A percentile compares a stretch with the other conserved stretches of the same genome.
These are phyloP conservation scores for Phanerochaete carnosa DNA, from an alignment of 768 basidiomycete genomes.

Conservation along the genomic window DNA sequence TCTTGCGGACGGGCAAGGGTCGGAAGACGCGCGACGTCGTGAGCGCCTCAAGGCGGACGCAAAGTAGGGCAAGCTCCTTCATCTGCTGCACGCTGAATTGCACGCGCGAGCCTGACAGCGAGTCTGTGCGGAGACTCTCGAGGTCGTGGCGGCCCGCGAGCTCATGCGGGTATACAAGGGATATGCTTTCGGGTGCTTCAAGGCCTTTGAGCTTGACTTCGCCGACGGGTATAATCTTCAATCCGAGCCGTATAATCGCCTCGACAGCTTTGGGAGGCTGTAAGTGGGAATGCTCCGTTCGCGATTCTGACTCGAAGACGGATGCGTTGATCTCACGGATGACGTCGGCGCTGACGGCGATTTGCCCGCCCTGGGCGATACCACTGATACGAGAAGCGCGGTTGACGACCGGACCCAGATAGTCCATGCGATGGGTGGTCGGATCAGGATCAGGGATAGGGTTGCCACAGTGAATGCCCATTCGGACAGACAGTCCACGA, in stretches of 20 bases:
- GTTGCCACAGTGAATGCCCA: slow-evolving; percentile 93
- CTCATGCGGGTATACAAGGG: slow-evolving; percentile 76
- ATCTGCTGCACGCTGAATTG: slow-evolving; percentile 74
- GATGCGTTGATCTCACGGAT: slow-evolving; percentile 73
- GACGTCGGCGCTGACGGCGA: slow-evolving; percentile 87
- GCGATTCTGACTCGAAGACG: slow-evolving; percentile 45
- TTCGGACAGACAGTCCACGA: slow-evolving; percentile 89
- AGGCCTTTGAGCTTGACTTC: slow-evolving; percentile 93
- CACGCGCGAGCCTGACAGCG: slow-evolving; percentile 46
- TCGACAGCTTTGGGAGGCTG: slow-evolving; percentile 65
- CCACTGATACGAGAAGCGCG: slow-evolving; percentile 75
- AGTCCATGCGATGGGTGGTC: slow-evolving; percentile 82
- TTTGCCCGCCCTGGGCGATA: slow-evolving; percentile 87
- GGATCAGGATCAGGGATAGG: slow-evolving; percentile 87
- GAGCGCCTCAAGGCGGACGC: slow-evolving; percentile 78
- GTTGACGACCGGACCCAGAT: slow-evolving; percentile 96
- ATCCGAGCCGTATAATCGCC: slow-evolving; percentile 68
- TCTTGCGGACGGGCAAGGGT: slow-evolving; percentile 38
- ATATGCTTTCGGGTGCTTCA: slow-evolving; percentile 85
- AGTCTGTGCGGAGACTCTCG: slow-evolving; percentile 24
- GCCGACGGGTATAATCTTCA: slow-evolving; percentile 72
- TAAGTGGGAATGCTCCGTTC: slow-evolving; percentile 56
- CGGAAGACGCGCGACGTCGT: slow-evolving; percentile 61
- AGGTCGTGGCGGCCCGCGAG: slow-evolving; percentile 70
- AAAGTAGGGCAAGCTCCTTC: slow-evolving; percentile 65